Evolutionary conservation across 2,329 filamentous ascomycete genomes (phyloP).

Genomic region (Scortechinia acanthostroma): DNA sequence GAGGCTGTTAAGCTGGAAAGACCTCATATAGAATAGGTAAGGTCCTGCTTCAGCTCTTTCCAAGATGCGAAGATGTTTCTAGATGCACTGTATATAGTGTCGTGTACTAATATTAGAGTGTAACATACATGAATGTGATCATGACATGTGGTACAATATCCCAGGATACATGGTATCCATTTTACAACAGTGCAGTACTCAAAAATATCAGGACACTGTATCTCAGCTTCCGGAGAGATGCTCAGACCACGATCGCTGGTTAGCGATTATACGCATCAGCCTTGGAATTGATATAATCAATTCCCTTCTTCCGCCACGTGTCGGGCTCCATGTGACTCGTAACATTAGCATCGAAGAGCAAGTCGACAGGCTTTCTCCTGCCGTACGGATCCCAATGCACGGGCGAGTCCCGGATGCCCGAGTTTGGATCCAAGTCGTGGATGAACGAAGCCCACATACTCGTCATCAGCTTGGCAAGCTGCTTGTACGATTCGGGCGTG

Average conservation of each 20-base stretch:
- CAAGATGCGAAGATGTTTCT: too few species aligned
- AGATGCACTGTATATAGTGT: too few species aligned
- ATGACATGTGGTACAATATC: too few species aligned
- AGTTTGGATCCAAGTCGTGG: constrained; percentile 32
- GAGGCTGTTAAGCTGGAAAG: constrained; percentile 22
- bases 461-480: constrained; percentile 36
- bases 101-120: too few species aligned
- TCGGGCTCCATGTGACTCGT: background rate
- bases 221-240: too few species aligned
- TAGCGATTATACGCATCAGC: background rate
- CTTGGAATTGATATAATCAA: constrained; percentile 1
- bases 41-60: constrained; percentile 2
- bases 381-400: background rate
- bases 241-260: too few species aligned
- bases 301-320: background rate
- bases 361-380: background rate
- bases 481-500: constrained; percentile 27
- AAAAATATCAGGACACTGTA: too few species aligned
- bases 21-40: constrained; percentile 12
- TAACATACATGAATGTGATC: too few species aligned
- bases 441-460: constrained; percentile 43
- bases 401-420: background rate
- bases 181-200: too few species aligned
- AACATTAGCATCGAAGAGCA: background rate
- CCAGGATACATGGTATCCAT: too few species aligned